Evolutionary conservation across 768 basidiomycete genomes (phyloP).

Genomic region (Podaxis rugospora): DNA sequence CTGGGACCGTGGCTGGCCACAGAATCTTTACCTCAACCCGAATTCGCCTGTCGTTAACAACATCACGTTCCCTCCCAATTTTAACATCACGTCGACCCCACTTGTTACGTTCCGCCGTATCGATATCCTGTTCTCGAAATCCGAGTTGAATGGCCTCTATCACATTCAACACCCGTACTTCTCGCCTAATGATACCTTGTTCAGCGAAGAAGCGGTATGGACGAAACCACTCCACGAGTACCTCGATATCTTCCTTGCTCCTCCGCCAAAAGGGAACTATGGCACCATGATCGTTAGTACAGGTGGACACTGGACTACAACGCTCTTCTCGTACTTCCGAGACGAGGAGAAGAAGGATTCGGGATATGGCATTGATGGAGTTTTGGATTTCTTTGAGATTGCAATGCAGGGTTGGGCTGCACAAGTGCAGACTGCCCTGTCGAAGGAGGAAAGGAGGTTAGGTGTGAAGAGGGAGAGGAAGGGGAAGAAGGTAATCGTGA

Average conservation of each 20-base stretch:
- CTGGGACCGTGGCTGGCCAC: slow-evolving; percentile 64
- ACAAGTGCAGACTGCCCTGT: slow-evolving; percentile 42
- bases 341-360: slow-evolving; percentile 21
- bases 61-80: slow-evolving; percentile 43
- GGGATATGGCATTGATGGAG: slow-evolving; percentile 46
- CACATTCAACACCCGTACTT: slow-evolving; percentile 25
- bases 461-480: slow-evolving; percentile 14
- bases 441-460: slow-evolving; percentile 22
- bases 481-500: slow-evolving; percentile 42
- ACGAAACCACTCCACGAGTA: slow-evolving; percentile 49
- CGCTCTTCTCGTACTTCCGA: slow-evolving; percentile 36
- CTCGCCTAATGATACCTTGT: slow-evolving; percentile 33
- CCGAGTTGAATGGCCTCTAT: slow-evolving; percentile 46
- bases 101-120: slow-evolving; percentile 63
- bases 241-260: slow-evolving; percentile 42
- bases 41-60: slow-evolving; percentile 41
- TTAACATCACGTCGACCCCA: slow-evolving; percentile 54
- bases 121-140: slow-evolving; percentile 49
- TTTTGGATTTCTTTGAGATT: slow-evolving; percentile 54
- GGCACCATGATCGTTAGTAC: slow-evolving; percentile 61
- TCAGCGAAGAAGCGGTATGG: slow-evolving; percentile 55
- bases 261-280: slow-evolving; percentile 48
- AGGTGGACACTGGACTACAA: slow-evolving; percentile 67
- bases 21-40: slow-evolving; percentile 58
- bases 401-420: slow-evolving; percentile 54